Base-by-base conservation (phyloP, 495 filamentous ascomycete genomes). In the Alectoria sarmentosa region DNA sequence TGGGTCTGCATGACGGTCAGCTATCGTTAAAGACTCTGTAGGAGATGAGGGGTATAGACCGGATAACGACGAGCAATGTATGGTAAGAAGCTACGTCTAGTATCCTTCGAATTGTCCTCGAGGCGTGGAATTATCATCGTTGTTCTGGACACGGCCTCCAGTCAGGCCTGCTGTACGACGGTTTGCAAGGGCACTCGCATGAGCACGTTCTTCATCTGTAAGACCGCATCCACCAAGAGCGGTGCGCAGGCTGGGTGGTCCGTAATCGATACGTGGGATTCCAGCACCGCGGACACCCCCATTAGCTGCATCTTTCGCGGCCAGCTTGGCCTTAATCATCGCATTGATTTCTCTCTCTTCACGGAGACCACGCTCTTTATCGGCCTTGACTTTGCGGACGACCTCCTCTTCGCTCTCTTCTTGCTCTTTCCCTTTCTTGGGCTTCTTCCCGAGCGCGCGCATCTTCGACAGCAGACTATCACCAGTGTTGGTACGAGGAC, bases 341-440 rank as follows among this genome's bases (percentile, higher is more conserved):
- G n/a, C 46, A 14, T 49, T 1, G n/a, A 49, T 49, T 11, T 26
- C n/a, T 11, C 6, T 49, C 13, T 49, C 46, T 49, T 49, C 46
- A 49, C 46, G 46, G 46, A 49, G 46, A 49, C 48, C 23, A 17
- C 48, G 48, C 13, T 28, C 48, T 7, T 28, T 23, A 2, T 52
- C 48, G 0, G 48, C 48, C 13, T 52, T 2, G 48, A 52, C 48
- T 28, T 52, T 52, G 19, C 48, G 48, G 23, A 30, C 14, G 0
- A 30, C 48, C 17, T 30, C 48, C 48, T 52, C 48, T 23, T 30
- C 48, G 26, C 48, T 30, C 0, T 52, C 42, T 7, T 46, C 48
- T 52, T 30, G 48, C 48, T 52, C 26, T 15, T 52, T 52, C 26
- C n/a, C 48, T 26, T 49, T 49, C 48, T 52, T 52, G 48, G 48